These are phyloP conservation scores for Hymenoscyphus fructigenus DNA, from an alignment of 2,329 filamentous ascomycete genomes.

Conservation along the genomic window DNA sequence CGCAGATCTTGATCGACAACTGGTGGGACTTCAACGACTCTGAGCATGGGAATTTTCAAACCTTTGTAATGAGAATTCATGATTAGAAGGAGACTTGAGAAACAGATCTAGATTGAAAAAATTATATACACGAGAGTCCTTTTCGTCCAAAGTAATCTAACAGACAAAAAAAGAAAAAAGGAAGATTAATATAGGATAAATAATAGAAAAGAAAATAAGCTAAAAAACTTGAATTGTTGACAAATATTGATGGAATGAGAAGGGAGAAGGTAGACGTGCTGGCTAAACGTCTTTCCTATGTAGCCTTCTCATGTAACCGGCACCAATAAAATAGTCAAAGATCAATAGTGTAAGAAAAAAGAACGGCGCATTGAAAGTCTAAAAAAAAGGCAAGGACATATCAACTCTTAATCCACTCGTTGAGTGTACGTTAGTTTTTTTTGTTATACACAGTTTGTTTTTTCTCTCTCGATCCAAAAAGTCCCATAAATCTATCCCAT, in stretches of 20 bases:
- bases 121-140: too few relatives aligned
- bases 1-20: neutral
- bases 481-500: neutral
- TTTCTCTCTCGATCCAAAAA: neutral
- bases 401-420: neutral
- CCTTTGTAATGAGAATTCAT: too few relatives aligned
- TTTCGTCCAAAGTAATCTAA: too few relatives aligned
- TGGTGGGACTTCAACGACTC: too few relatives aligned
- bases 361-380: neutral
- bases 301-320: neutral
- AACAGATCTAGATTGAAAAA: too few relatives aligned
- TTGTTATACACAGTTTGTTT: neutral
- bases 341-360: neutral
- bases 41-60: too few relatives aligned
- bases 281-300: neutral
- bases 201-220: too few relatives aligned
- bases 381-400: neutral
- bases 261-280: neutral
- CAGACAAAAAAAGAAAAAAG: too few relatives aligned
- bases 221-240: neutral
- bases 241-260: slow-evolving; percentile 5
- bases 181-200: neutral
- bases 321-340: neutral
- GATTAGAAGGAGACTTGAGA: too few relatives aligned
- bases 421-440: neutral